These are phyloP conservation scores for Cordyceps sp. DNA, from an alignment of 2,329 filamentous ascomycete species.

Conservation along the genomic window DNA sequence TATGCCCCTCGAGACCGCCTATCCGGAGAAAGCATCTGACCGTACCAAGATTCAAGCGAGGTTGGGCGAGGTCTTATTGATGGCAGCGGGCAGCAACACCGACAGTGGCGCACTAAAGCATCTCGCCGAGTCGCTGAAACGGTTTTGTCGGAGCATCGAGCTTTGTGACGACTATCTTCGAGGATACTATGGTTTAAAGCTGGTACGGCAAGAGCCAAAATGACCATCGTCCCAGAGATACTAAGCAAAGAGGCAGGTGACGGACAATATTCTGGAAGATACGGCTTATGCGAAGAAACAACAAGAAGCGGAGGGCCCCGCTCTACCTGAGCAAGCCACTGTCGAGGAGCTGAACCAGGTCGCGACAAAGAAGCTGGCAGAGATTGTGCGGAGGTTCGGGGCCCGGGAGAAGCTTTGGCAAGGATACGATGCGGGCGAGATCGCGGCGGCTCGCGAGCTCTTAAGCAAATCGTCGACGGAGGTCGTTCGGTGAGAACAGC, in stretches of 20 bases:
- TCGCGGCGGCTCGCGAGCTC: constrained; percentile 54
- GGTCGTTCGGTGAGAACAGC: constrained; percentile 22
- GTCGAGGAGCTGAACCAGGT: constrained; percentile 53
- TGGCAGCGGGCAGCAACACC: constrained; percentile 36
- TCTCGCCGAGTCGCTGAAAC: constrained; percentile 58
- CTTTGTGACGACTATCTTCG: constrained; percentile 85
- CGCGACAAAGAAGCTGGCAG: constrained; percentile 57
- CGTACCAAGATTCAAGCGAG: constrained; percentile 64
- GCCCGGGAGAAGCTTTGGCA: constrained; percentile 49
- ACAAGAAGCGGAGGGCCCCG: constrained; percentile 29
- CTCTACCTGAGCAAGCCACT: constrained; percentile 38
- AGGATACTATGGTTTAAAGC: constrained; percentile 80
- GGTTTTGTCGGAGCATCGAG: constrained; percentile 83
- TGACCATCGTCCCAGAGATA: neutral
- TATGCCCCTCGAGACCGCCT: constrained; percentile 24
- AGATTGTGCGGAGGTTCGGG: constrained; percentile 52
- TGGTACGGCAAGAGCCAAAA: constrained; percentile 31
- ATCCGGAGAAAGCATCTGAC: constrained; percentile 5
- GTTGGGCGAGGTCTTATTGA: constrained; percentile 67
- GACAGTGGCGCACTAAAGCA: constrained; percentile 29
- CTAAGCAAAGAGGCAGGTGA: constrained; percentile 19
- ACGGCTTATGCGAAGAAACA: constrained; percentile 23
- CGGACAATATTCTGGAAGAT: constrained; percentile 30
- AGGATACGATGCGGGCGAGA: constrained; percentile 55
- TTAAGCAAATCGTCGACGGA: constrained; percentile 34